Evolutionary conservation across 306 rosid genomes (phyloP), one percentile per base, ranked within the genome.

Genomic region (Rosa persica): DNA sequence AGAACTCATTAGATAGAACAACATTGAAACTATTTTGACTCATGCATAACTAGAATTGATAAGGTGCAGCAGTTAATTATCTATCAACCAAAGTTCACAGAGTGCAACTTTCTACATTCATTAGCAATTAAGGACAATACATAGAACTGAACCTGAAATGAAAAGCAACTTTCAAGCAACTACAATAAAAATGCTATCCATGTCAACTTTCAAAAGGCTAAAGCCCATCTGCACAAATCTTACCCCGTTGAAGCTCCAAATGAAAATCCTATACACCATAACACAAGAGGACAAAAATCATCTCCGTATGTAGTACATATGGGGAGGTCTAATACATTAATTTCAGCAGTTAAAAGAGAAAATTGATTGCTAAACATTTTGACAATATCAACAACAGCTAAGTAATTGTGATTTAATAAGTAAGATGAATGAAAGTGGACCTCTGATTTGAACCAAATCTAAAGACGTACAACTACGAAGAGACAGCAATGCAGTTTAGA

Each of bases 401-500:
- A 23, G 60, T 58, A 25, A 60, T 34, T 38, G 40, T 51, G 2
- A 30, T 30, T 30, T 30, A 30, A 30, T 13, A 54, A 44, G 34
- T 11, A 12, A 74, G 67, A 73, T 23, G 8, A 74, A 57, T 74
- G 16, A 61, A 46, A 46, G 38, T 0, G 2, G 44, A 76, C 79
- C 79, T 76, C 34, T 36, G 40, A 13, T 76, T 44, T 47, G 60
- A 46, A 60, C 47, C 61, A 76, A 61, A 43, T 75, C 36, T 75
- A 46, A 52, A 44, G 61, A 61, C 10, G 19, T 19, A 46, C 22
- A 30, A 61, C 44, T 46, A 62, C 2, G 44, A 58, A 39, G 52
- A 73, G 66, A 76, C 48, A 44, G 11, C 70, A 46, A 68, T 68
- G 73, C 9, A 27, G 72, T 76, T 60, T 61, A 75, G 36, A 60